Evolutionary conservation across 352 stramenopile genomes (phyloP), one percentile per base, ranked within the genome.

Genomic region (Peronospora destructor): DNA sequence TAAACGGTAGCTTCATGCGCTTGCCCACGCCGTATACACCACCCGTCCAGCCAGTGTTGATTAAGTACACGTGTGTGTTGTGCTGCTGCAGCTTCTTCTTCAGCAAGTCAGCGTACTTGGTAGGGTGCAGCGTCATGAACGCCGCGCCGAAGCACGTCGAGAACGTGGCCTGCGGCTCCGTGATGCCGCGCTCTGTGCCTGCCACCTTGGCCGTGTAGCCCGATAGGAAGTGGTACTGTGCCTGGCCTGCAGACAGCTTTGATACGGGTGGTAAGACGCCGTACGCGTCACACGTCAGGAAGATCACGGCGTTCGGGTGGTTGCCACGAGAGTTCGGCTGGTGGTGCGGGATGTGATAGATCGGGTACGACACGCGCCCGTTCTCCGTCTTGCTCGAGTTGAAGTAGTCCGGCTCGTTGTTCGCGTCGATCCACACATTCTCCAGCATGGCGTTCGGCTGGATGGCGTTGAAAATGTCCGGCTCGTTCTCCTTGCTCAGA

Each of bases 181-280:
- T 98, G 49, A 99, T 83, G 45, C 95, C 96, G 45, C 94, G 84
- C 71, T 98, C 96, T 17, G 95, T 99, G 58, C 96, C 95, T 28
- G 95, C 96, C 53, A 99, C 95, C 75, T 99, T 98, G 54, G 94
- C 95, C 34, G 96, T 98, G 78, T 98, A 99, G 42, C 95, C 95
- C 49, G 82, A 97, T 36, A 99, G 75, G 71, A 98, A 98, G 70
- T 98, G 95, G 71, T 98, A 98, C 87, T 98, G 97, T 45, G 95
- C 95, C 78, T 98, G 95, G 16, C 84, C 91, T 21, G 75, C 61
- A 56, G 64, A 92, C 26, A 99, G 76, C 59, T 95, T 97, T n/a
- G 92, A 91, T 60, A 98, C 94, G 16, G 95, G 96, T 9, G 95
- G 96, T 30, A 99, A 71, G 30, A 99, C 95, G 52, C 96, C 96